Conservation (phyloP, 192 early-diverging fungal genomes). For the Radiomyces spectabilis region DNA sequence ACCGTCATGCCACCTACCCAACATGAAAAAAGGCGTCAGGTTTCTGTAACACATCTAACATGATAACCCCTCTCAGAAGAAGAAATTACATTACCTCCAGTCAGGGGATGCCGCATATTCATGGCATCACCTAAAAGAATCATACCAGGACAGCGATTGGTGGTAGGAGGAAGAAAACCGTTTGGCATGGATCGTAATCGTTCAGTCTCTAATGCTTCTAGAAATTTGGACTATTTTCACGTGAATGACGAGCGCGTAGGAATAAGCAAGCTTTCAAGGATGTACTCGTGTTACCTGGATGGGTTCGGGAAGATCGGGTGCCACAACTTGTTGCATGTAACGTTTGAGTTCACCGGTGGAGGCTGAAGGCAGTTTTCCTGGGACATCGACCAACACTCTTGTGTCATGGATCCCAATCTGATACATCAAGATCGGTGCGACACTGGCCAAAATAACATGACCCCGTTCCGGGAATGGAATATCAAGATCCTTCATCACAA, state of each 20-base stretch:
- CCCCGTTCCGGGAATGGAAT: constrained; percentile 85
- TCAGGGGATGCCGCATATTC: constrained; percentile 94
- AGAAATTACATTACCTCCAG: constrained; percentile 53
- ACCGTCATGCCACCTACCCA: constrained; percentile 87
- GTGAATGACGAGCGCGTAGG: constrained; percentile 11
- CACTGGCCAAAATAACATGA: constrained; percentile 83
- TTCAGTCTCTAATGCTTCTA: constrained; percentile 59
- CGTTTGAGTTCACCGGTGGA: constrained; percentile 51
- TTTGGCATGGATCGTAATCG: constrained; percentile 85
- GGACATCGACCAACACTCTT: constrained; percentile 86
- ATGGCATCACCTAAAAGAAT: constrained; percentile 90
- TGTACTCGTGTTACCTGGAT: constrained; percentile 51
- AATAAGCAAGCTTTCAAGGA: constrained; percentile 10
- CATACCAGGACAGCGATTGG: constrained; percentile 65
- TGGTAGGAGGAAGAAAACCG: constrained; percentile 78
- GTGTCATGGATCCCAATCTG: constrained; percentile 85
- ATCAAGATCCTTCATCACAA: constrained; percentile 59
- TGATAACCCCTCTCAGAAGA: neutral
- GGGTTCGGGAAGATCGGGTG: constrained; percentile 61
- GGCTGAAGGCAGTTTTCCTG: constrained; percentile 74
- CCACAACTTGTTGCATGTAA: constrained; percentile 57
- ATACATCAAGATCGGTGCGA: constrained; percentile 85
- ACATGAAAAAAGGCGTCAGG: neutral
- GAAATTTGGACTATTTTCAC: constrained; percentile 32
- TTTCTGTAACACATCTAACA: neutral